These are phyloP conservation scores for Arabis hirsuta DNA, from an alignment of 345 rosid species.

Conservation along the genomic window DNA sequence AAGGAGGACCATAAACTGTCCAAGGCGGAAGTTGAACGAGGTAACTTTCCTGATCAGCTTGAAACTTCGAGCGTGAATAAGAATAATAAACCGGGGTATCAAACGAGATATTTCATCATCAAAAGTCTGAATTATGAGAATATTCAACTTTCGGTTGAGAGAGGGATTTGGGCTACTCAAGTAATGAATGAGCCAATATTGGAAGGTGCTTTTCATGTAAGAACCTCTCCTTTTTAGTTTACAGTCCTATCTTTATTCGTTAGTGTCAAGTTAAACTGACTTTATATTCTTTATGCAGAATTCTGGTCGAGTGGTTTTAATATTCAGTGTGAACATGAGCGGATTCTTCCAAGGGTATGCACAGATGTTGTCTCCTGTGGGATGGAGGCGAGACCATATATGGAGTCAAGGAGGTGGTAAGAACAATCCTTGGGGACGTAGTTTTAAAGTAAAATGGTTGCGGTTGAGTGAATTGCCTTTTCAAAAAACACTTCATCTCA, in stretches of 20 bases:
- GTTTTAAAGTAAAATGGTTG: conserved; percentile 93
- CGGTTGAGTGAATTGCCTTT: conserved; percentile 82
- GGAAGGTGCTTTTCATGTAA: conserved; percentile 94
- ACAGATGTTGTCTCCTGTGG: conserved; percentile 90
- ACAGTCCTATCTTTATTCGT: conserved; percentile 34
- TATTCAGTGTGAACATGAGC: conserved; percentile 98
- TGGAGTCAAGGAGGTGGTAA: conserved; percentile 93
- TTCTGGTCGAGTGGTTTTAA: conserved; percentile 78
- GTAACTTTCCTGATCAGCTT: conserved; percentile 46
- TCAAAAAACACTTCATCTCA: conserved; percentile 93
- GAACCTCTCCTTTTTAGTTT: conserved; percentile 41
- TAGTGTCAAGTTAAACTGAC: conserved; percentile 21
- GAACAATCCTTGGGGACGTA: conserved; percentile 90
- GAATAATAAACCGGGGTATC: conserved; percentile 50
- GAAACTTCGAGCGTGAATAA: conserved; percentile 49
- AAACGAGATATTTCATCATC: conserved; percentile 87
- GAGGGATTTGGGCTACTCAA: conserved; percentile 98
- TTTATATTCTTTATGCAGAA: conserved; percentile 66
- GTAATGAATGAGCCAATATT: conserved; percentile 97
- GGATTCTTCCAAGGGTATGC: conserved; percentile 99
- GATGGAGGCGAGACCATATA: conserved; percentile 88
- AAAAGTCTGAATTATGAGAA: conserved; percentile 90
- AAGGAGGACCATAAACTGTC: conserved; percentile 55
- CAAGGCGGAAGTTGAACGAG: conserved; percentile 47
- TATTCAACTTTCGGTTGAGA: conserved; percentile 74